Conservation (phyloP, 352 stramenopile species). For the Pythium phragmitis region DNA sequence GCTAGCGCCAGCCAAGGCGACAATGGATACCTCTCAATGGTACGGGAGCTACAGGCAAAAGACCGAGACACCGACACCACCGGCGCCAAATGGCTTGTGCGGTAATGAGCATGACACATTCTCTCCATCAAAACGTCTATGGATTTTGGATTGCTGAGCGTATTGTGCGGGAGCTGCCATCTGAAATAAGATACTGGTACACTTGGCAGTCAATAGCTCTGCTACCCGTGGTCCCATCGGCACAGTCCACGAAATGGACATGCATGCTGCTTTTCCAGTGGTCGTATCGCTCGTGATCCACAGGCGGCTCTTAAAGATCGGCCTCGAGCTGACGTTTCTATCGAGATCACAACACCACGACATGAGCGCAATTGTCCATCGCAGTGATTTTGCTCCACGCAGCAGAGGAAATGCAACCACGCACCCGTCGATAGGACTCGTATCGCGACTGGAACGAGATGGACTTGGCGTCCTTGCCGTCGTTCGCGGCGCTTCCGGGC, state of each 20-base stretch:
- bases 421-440: slow-evolving; percentile 61
- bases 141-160: neutral
- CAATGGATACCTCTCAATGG: slow-evolving; percentile 63
- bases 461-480: slow-evolving; percentile 24
- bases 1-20: neutral
- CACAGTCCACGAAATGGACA: neutral
- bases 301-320: neutral
- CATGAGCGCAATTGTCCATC: neutral
- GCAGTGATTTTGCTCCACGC: neutral
- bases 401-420: neutral
- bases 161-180: neutral
- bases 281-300: neutral
- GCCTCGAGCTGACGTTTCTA: slow-evolving; percentile 18
- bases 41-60: slow-evolving; percentile 60
- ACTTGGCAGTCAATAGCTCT: neutral
- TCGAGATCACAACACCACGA: neutral
- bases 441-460: slow-evolving; percentile 79
- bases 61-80: slow-evolving; percentile 47
- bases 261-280: neutral
- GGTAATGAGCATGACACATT: slow-evolving; percentile 27
- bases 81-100: slow-evolving; percentile 72
- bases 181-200: slow-evolving; percentile 5
- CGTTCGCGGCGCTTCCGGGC: slow-evolving; percentile 29
- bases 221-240: neutral
- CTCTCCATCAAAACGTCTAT: slow-evolving; percentile 4